Base-by-base conservation (phyloP, 2,329 filamentous ascomycete genomes). In the Colletotrichum sp. region DNA sequence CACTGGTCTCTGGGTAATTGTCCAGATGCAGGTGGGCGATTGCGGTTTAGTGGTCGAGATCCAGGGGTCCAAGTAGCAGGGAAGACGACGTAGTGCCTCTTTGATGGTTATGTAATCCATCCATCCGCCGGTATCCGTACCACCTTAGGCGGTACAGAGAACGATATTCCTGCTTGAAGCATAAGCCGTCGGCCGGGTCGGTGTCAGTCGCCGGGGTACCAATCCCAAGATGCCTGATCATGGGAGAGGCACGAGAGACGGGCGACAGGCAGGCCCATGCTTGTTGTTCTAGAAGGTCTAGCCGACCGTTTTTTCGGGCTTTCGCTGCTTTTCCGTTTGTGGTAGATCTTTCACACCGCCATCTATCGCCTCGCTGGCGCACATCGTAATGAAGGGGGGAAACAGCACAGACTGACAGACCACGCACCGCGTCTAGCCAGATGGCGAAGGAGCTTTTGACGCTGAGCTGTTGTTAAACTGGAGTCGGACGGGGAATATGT, bases 21-120 rank as follows among this genome's bases (percentile, higher is more conserved):
- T 34, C 55, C 27, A 73, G 55, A 66, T 74, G 72, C 68, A 67
- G 38, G 68, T 57, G 68, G n/a, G 72, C 69, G 62, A 66, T 72
- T 73, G 68, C 38, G 72, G 72, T 72, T 70, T 67, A 71, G 71
- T 62, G 36, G 72, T 59, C 24, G 43, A 57, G 57, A 63, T 72
- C 62, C 68, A 71, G 69, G 72, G 68, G 72, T 72, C 72, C 55
- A 54, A 61, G 58, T 71, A 71, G 62, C 61, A 61, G 62, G 61
- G 70, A 51, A 61, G 61, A 64, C 21, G 34, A 24, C 24, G 36
- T 51, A 21, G 43, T 51, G n/a, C n/a, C 9, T 64, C 16, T 18
- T 24, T 24, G 47, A 43, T 65, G 54, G 33, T 57, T 54, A 33
- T 36, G 38, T 43, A 43, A 55, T 62, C 59, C 59, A 38, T 62